Evolutionary conservation across 164 flowering plant genomes (phyloP).

Genomic region (Vitis labrusca): DNA sequence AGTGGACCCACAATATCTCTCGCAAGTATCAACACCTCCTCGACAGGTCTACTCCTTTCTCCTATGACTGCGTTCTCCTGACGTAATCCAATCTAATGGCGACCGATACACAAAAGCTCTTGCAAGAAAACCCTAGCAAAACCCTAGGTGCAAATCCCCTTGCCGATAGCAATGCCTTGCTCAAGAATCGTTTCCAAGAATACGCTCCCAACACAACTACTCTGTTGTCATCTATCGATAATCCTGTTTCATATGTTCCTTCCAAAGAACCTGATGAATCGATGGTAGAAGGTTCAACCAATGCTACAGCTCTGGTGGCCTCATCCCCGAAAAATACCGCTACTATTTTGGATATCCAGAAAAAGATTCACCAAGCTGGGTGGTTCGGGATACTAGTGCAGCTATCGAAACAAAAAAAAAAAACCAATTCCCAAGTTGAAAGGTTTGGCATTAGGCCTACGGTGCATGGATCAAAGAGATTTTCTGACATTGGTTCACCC

Average conservation of each 20-base stretch:
- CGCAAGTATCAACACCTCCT: conserved; percentile 48
- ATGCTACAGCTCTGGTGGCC: conserved; percentile 5
- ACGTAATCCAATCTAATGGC: conserved; percentile 17
- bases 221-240: not conserved
- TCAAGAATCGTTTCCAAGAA: conserved; percentile 3
- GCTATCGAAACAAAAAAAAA: conserved; percentile 60
- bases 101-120: conserved; percentile 16
- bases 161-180: not conserved
- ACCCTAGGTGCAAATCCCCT: conserved; percentile 4
- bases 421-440: too few species aligned
- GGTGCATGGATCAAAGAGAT: too few species aligned
- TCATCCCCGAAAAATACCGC: conserved; percentile 12
- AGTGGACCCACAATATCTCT: conserved; percentile 28
- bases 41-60: conserved; percentile 32
- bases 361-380: conserved; percentile 72
- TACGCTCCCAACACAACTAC: not conserved
- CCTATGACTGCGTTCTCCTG: too few species aligned
- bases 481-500: too few species aligned
- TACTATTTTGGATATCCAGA: conserved; percentile 35
- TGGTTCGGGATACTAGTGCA: conserved; percentile 65
- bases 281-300: conserved; percentile 8
- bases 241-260: not conserved
- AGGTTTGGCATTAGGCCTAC: too few species aligned
- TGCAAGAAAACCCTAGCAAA: conserved; percentile 13
- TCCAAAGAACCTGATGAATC: conserved; percentile 21